These are phyloP conservation scores for Lipomyces spencermartinsiae DNA, from an alignment of 805 yeast genomes.

Conservation along the genomic window DNA sequence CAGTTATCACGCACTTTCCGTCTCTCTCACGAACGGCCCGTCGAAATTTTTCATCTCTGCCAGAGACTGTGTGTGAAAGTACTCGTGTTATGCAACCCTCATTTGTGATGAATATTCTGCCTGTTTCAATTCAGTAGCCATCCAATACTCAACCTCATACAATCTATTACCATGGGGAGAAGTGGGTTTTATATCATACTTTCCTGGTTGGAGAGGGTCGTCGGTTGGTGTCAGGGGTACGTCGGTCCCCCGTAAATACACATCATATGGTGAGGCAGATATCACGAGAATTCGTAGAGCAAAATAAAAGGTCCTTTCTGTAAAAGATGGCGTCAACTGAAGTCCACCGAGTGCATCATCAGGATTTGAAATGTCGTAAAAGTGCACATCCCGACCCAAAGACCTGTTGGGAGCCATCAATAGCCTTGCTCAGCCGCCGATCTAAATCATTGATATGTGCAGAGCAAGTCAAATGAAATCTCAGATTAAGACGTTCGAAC, in stretches of 20 bases:
- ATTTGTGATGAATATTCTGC: conserved; percentile 1
- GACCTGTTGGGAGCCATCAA: background rate
- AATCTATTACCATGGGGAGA: background rate
- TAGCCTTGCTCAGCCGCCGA: too few species aligned
- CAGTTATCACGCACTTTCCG: too few species aligned
- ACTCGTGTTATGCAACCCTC: background rate
- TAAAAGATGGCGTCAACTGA: background rate
- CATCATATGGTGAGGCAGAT: background rate
- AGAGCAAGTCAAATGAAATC: too few species aligned
- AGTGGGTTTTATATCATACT: background rate
- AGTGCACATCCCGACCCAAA: conserved; percentile 3
- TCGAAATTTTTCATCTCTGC: too few species aligned
- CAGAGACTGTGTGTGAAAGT: conserved; percentile 6
- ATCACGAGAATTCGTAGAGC: background rate
- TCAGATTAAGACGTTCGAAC: too few species aligned
- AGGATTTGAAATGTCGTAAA: conserved; percentile 4
- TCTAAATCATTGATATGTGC: too few species aligned
- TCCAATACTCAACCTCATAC: too few species aligned
- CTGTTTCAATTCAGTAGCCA: conserved; percentile 6
- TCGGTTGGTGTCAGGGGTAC: conserved; percentile 1
- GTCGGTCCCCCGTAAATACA: background rate
- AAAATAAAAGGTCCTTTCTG: conserved; percentile 1
- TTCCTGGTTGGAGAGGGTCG: conserved; percentile 1
- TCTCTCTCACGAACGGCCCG: too few species aligned
- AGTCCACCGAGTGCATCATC: conserved; percentile 4